Conservation (phyloP, 768 basidiomycete species). For the Tricholoma sp. region DNA sequence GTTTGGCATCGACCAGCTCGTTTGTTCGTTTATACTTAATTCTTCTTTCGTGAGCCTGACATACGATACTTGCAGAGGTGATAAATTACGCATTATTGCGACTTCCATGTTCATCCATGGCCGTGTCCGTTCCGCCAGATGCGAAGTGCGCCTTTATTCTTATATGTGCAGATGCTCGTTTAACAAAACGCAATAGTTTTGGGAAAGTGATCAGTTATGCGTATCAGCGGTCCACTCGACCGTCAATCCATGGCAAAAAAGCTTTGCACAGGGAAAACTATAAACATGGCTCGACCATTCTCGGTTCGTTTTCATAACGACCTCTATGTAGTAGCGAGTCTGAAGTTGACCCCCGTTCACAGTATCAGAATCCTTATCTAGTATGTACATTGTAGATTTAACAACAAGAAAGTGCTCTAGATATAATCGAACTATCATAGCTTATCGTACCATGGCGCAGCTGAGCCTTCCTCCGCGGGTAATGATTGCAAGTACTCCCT, state of each 20-base stretch:
- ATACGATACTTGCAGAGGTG: constrained; percentile 26
- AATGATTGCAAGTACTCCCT: constrained; percentile 42
- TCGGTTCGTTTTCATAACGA: neutral
- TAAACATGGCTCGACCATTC: neutral
- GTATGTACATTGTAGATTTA: neutral
- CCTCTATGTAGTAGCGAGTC: too few relatives aligned
- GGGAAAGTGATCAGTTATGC: constrained; percentile 36
- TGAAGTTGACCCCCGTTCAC: too few relatives aligned
- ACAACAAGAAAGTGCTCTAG: neutral
- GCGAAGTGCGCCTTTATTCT: constrained; percentile 30
- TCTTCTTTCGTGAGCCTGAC: neutral
- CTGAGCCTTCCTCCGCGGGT: constrained; percentile 2
- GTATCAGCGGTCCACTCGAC: constrained; percentile 42
- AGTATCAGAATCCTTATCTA: too few relatives aligned
- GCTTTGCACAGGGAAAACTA: neutral
- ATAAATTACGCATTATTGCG: constrained; percentile 35
- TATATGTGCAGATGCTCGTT: neutral
- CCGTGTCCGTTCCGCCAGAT: constrained; percentile 35
- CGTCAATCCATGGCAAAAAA: constrained; percentile 21
- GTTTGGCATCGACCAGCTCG: constrained; percentile 42
- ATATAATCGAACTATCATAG: neutral
- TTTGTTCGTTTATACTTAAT: constrained; percentile 22
- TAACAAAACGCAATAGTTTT: constrained; percentile 27
- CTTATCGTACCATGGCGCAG: neutral
- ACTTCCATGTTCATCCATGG: constrained; percentile 38